A percentile compares a stretch with the other conserved stretches of the same genome.
Conservation (phyloP, 495 filamentous ascomycete species). For the Penicillium mononematosum region DNA sequence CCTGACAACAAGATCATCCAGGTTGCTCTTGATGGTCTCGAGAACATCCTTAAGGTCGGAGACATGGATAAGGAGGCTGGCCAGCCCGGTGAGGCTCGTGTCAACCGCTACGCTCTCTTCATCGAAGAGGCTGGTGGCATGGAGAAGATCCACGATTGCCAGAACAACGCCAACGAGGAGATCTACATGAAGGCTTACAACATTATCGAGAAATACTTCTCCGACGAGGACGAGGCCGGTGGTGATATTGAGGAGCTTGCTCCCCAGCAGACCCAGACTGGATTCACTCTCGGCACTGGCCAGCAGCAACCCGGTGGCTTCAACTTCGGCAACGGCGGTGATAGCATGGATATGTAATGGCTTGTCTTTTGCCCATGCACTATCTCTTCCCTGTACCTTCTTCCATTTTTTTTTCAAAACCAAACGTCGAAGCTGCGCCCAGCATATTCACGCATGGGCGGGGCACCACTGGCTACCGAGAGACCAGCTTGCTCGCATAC, state of each 20-base stretch:
- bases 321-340: slow-evolving; percentile 86
- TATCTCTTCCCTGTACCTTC: slow-evolving; percentile 4
- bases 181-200: slow-evolving; percentile 99
- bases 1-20: slow-evolving; percentile 99
- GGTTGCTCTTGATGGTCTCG: slow-evolving; percentile 94
- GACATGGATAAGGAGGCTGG: slow-evolving; percentile 95
- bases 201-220: slow-evolving; percentile 99
- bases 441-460: slow-evolving; percentile 3
- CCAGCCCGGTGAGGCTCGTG: slow-evolving; percentile 61
- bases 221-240: slow-evolving; percentile 88
- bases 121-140: slow-evolving; percentile 99
- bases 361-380: neutral
- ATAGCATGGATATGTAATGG: slow-evolving; percentile 98
- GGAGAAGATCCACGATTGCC: slow-evolving; percentile 99
- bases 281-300: slow-evolving; percentile 82
- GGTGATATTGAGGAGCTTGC: slow-evolving; percentile 70
- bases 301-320: slow-evolving; percentile 77
- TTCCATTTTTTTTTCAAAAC: neutral
- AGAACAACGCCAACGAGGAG: slow-evolving; percentile 99
- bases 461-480: neutral
- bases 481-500: neutral
- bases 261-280: slow-evolving; percentile 65
- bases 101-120: slow-evolving; percentile 97
- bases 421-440: slow-evolving; percentile 7
- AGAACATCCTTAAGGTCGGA: slow-evolving; percentile 99